Percentiles rank a stretch among this genome's conserved stretches.
Evolutionary conservation across 257 asterid genomes (phyloP).

Genomic region (Petrea volubilis): DNA sequence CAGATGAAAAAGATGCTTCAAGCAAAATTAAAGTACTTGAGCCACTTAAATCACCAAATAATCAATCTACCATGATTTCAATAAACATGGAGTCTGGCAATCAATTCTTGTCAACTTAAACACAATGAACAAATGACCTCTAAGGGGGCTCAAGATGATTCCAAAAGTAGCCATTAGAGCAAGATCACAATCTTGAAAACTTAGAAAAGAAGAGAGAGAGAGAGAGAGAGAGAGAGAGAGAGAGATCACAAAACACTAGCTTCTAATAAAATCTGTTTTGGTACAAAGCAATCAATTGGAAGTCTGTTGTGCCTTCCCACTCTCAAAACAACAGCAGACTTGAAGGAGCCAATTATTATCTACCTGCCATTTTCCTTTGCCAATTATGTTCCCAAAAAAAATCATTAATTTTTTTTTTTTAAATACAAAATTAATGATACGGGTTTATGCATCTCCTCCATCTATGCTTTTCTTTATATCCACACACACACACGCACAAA

Average conservation of each 20-base stretch:
- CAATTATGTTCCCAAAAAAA: conserved; percentile 13
- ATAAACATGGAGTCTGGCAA: neutral
- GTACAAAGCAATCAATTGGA: conserved; percentile 13
- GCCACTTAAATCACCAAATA: neutral
- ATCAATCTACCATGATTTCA: neutral
- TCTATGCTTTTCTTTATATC: conserved; percentile 1
- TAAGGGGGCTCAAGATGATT: neutral
- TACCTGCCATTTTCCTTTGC: conserved; percentile 3
- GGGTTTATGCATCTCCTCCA: conserved; percentile 25
- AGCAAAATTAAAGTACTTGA: conserved; percentile 8
- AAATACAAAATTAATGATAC: conserved; percentile 23
- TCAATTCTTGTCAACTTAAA: conserved; percentile 7
- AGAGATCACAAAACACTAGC: conserved; percentile 1
- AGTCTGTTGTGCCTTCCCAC: conserved; percentile 10
- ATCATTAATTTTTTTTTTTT: too few species aligned
- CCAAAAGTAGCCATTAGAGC: conserved; percentile 18
- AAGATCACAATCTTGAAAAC: neutral
- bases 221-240: neutral
- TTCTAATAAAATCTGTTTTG: conserved; percentile 7
- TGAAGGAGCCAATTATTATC: conserved; percentile 21
- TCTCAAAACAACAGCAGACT: conserved; percentile 22
- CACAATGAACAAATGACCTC: conserved; percentile 3
- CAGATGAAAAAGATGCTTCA: conserved; percentile 9
- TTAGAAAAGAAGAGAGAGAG: neutral
- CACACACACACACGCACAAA: neutral